Conservation (phyloP, 768 basidiomycete species). For the Imleria badia region DNA sequence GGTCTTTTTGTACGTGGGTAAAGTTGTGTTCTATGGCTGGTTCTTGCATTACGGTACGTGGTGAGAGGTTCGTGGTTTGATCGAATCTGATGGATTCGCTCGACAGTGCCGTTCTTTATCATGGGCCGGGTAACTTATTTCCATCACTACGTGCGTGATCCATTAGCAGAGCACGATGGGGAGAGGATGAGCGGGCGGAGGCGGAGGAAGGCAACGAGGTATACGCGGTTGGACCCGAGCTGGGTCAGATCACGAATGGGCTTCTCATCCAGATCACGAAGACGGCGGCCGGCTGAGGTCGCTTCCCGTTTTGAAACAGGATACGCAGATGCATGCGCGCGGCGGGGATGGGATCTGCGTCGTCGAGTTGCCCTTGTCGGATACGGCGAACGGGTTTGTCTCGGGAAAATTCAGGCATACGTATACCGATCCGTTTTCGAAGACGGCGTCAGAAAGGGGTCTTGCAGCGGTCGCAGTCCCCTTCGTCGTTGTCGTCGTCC, state of each 20-base stretch:
- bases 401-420: constrained; percentile 1
- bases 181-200: background rate
- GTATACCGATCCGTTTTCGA: constrained; percentile 24
- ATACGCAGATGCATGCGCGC: background rate
- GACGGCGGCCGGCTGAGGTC: background rate
- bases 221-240: constrained; percentile 53
- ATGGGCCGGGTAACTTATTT: constrained; percentile 98
- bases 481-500: constrained; percentile 25
- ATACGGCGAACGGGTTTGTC: constrained; percentile 14
- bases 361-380: constrained; percentile 30
- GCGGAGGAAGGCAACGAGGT: constrained; percentile 21
- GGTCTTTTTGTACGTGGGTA: constrained; percentile 91
- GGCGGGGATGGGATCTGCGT: background rate
- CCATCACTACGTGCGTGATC: constrained; percentile 83
- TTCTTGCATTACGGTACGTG: constrained; percentile 80
- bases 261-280: constrained; percentile 28
- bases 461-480: constrained; percentile 28
- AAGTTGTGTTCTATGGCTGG: constrained; percentile 93
- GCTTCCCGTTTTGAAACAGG: constrained; percentile 1
- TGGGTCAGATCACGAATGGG: constrained; percentile 50
- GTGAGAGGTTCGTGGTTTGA: background rate
- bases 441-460: constrained; percentile 9
- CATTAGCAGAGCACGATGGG: constrained; percentile 15
- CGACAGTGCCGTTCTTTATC: constrained; percentile 88
- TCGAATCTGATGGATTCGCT: background rate